Percentiles rank a stretch among this genome's conserved stretches.
phyloP scores from a whole-genome alignment of 768 basidiomycete species.

The Xanthoconium stramineum region DNA sequence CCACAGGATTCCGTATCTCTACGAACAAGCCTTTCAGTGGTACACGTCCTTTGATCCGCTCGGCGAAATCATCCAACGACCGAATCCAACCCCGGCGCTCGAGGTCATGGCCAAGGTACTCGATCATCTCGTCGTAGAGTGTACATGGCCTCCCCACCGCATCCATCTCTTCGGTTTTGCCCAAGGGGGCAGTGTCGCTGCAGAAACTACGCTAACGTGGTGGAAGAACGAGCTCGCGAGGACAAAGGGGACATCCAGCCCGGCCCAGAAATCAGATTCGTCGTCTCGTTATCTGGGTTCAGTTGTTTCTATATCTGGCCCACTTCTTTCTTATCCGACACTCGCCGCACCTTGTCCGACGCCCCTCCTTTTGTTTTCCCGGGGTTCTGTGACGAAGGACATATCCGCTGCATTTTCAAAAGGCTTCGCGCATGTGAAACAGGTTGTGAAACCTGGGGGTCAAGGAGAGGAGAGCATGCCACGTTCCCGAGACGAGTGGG shows the following conservation, averaged over 20 bases:
- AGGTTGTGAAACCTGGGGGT: slow-evolving; percentile 42
- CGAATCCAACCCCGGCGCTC: slow-evolving; percentile 72
- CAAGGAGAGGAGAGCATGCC: slow-evolving; percentile 63
- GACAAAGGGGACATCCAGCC: slow-evolving; percentile 2
- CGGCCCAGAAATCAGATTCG: slow-evolving; percentile 5
- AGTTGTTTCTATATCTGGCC: slow-evolving; percentile 66
- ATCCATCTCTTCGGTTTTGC: slow-evolving; percentile 89
- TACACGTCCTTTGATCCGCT: slow-evolving; percentile 78
- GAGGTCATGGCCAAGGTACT: slow-evolving; percentile 51
- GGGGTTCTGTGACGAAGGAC: slow-evolving; percentile 43
- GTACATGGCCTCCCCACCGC: slow-evolving; percentile 60
- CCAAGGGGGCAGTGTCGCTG: slow-evolving; percentile 79
- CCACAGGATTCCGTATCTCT: slow-evolving; percentile 69
- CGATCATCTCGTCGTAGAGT: slow-evolving; percentile 54
- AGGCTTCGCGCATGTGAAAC: slow-evolving; percentile 50
- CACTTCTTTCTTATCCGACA: slow-evolving; percentile 77
- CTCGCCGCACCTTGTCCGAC: slow-evolving; percentile 50
- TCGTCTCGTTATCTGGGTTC: slow-evolving; percentile 51
- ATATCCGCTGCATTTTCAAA: slow-evolving; percentile 55
- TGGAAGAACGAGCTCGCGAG: slow-evolving; percentile 42
- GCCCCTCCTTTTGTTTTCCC: slow-evolving; percentile 58
- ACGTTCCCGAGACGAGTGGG: slow-evolving; percentile 71
- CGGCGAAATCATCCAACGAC: slow-evolving; percentile 65
- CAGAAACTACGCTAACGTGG: slow-evolving; percentile 58
- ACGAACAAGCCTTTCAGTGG: slow-evolving; percentile 84